A percentile compares a stretch with the other conserved stretches of the same genome.
Conservation (phyloP, 2,329 filamentous ascomycete species). For the Dryadomyces sulphureus region DNA sequence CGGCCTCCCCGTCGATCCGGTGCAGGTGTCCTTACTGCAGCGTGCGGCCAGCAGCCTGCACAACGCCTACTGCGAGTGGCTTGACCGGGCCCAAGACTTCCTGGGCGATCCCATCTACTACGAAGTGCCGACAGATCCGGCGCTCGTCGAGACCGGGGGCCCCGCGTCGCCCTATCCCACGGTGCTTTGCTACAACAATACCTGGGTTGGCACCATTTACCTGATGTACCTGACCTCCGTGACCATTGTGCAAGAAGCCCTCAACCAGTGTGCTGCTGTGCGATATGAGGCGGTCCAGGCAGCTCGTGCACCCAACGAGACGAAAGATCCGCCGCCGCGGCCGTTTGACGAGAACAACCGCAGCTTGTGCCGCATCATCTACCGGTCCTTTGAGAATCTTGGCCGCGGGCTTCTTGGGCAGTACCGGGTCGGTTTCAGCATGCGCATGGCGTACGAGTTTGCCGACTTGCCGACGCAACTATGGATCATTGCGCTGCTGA, state of each 20-base stretch:
- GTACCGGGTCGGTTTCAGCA: slow-evolving; percentile 21
- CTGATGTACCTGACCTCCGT: slow-evolving; percentile 23
- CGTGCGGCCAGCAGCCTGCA: slow-evolving; percentile 16
- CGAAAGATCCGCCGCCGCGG: neutral
- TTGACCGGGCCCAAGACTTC: slow-evolving; percentile 10
- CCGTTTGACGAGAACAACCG: slow-evolving; percentile 14
- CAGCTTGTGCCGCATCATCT: slow-evolving; percentile 18
- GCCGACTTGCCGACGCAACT: slow-evolving; percentile 18
- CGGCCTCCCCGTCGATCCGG: slow-evolving; percentile 15
- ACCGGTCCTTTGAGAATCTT: slow-evolving; percentile 23
- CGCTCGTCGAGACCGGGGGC: slow-evolving; percentile 15
- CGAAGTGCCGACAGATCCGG: slow-evolving; percentile 13
- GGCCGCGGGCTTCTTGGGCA: slow-evolving; percentile 23
- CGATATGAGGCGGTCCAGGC: neutral
- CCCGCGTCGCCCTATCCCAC: slow-evolving; percentile 18
- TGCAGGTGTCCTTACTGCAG: slow-evolving; percentile 16
- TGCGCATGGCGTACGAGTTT: slow-evolving; percentile 25
- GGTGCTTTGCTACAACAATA: slow-evolving; percentile 17
- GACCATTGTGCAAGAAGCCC: slow-evolving; percentile 23
- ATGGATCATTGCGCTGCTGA: slow-evolving; percentile 20
- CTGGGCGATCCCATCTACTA: slow-evolving; percentile 1
- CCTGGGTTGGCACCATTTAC: slow-evolving; percentile 21
- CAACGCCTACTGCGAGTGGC: slow-evolving; percentile 19
- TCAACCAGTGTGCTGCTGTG: slow-evolving; percentile 17
- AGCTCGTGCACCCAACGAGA: no score